Evolutionary conservation across 2,329 filamentous ascomycete genomes (phyloP).

Genomic region (Grosmannia huntii): DNA sequence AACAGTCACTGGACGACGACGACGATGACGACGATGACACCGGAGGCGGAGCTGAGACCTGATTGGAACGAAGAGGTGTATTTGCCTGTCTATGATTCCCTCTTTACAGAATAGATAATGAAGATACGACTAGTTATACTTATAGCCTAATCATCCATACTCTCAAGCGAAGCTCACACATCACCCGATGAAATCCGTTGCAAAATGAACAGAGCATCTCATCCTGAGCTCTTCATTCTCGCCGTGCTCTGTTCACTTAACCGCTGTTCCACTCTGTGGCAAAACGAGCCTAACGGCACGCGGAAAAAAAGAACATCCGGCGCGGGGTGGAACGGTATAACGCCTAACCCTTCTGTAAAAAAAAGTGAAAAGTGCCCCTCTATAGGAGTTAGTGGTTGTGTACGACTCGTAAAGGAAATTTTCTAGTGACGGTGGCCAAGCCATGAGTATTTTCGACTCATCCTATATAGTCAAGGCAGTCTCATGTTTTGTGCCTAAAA

Average conservation of each 20-base stretch:
- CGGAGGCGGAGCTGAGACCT: background rate
- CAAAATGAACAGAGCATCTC: background rate
- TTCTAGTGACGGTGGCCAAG: background rate
- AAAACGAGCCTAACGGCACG: background rate
- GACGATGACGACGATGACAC: constrained; percentile 56
- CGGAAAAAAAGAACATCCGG: constrained; percentile 3
- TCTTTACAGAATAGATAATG: background rate
- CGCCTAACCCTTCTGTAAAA: background rate
- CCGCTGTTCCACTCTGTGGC: background rate
- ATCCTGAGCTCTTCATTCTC: background rate
- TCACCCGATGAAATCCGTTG: background rate
- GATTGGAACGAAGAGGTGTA: background rate
- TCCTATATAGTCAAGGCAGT: background rate
- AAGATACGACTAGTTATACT: background rate
- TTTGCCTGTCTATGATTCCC: background rate
- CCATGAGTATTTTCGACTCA: constrained; percentile 1
- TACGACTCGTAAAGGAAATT: background rate
- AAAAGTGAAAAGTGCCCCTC: constrained; percentile 2
- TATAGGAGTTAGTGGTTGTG: background rate
- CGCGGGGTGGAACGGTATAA: background rate
- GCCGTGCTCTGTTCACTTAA: background rate
- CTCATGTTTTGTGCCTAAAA: background rate
- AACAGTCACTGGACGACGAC: constrained; percentile 14
- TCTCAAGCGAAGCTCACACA: background rate
- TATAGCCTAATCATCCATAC: background rate